Evolutionary conservation across 2,329 filamentous ascomycete genomes (phyloP).

Genomic region (Torrubiella hemipterigena): DNA sequence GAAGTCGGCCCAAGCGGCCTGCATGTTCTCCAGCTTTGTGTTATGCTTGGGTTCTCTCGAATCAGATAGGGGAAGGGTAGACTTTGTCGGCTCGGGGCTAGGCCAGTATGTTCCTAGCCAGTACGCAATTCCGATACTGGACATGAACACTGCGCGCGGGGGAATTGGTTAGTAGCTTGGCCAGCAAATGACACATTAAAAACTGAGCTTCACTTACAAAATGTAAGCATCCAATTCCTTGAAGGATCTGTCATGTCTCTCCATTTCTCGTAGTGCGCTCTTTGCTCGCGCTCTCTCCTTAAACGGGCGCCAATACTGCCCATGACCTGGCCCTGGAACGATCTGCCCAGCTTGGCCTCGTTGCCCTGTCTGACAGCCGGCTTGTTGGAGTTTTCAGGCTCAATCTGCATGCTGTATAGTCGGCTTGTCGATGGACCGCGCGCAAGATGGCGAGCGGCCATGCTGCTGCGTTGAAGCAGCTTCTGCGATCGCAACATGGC

Average conservation of each 20-base stretch:
- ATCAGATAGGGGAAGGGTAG: slow-evolving; percentile 46
- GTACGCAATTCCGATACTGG: slow-evolving; percentile 40
- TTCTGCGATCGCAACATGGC: not conserved
- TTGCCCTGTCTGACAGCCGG: slow-evolving; percentile 22
- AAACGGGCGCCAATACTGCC: slow-evolving; percentile 44
- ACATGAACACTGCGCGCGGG: slow-evolving; percentile 39
- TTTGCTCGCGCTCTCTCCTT: slow-evolving; percentile 40
- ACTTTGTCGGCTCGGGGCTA: slow-evolving; percentile 35
- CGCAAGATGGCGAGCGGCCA: not conserved
- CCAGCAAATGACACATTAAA: too few relatives aligned
- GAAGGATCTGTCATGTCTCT: slow-evolving; percentile 25
- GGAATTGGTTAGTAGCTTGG: too few relatives aligned
- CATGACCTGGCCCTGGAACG: slow-evolving; percentile 48
- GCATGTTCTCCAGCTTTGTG: slow-evolving; percentile 48
- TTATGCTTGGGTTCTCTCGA: slow-evolving; percentile 42
- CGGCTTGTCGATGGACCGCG: too few relatives aligned
- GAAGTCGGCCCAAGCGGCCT: slow-evolving; percentile 61
- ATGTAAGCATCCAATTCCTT: slow-evolving; percentile 39
- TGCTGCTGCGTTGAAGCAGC: not conserved
- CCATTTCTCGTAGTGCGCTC: slow-evolving; percentile 34
- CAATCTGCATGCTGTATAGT: slow-evolving; percentile 22
- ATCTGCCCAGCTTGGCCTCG: slow-evolving; percentile 24
- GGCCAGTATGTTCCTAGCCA: slow-evolving; percentile 46
- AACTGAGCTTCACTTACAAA: slow-evolving; percentile 35
- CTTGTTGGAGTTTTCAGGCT: slow-evolving; percentile 20